Evolutionary conservation across 2,329 filamentous ascomycete species (phyloP).

Genomic region (Botryotinia calthae): DNA sequence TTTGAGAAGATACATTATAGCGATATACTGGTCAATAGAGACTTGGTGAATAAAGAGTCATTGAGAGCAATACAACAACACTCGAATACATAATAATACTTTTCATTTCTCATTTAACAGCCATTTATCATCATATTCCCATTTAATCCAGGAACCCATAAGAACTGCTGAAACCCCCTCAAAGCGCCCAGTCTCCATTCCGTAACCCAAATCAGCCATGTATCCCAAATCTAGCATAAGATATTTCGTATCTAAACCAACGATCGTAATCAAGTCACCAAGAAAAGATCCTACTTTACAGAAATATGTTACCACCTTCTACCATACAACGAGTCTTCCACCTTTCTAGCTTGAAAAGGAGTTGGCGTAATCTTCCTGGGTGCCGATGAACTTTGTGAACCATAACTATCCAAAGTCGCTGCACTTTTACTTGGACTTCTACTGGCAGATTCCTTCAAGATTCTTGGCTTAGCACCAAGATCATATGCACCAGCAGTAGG

Average conservation of each 20-base stretch:
- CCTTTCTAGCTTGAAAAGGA: conserved; percentile 14
- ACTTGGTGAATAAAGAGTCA: background rate
- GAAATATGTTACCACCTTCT: conserved; percentile 34
- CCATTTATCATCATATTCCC: background rate
- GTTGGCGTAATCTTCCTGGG: conserved; percentile 29
- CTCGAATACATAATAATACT: background rate
- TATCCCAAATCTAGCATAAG: conserved; percentile 7
- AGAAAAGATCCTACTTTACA: background rate
- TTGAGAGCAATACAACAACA: background rate
- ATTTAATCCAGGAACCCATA: background rate
- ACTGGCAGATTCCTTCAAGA: conserved; percentile 33
- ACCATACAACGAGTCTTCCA: conserved; percentile 37
- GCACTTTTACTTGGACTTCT: conserved; percentile 14
- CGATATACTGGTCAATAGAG: background rate
- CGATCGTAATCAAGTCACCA: background rate
- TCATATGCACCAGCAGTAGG: conserved; percentile 28
- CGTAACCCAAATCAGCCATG: background rate
- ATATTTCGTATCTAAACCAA: background rate
- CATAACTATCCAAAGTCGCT: conserved; percentile 16
- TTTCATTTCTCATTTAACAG: conserved; percentile 1
- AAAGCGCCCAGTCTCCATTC: background rate
- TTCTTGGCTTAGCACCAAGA: conserved; percentile 33
- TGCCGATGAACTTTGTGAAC: conserved; percentile 16
- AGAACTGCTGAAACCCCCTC: background rate
- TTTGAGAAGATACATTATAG: background rate